These are phyloP conservation scores for Taphrina deformans DNA, from an alignment of 1,139 yeast genomes.

Conservation along the genomic window DNA sequence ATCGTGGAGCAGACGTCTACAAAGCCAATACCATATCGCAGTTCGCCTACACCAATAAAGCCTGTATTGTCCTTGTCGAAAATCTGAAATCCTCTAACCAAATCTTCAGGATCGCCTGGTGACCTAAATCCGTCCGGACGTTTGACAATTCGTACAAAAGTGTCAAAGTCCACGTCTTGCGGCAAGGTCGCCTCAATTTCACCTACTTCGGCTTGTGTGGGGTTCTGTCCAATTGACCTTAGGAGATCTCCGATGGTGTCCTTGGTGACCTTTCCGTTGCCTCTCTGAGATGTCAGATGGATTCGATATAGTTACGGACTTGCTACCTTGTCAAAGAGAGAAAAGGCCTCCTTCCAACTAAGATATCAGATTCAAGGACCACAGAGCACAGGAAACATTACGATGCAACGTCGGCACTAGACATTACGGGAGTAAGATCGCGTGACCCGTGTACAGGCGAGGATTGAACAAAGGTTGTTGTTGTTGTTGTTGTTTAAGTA, in stretches of 20 bases:
- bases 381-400: neutral
- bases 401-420: slow-evolving; percentile 27
- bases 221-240: slow-evolving; percentile 97
- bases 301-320: neutral
- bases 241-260: slow-evolving; percentile 88
- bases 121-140: slow-evolving; percentile 90
- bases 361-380: neutral
- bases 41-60: slow-evolving; percentile 93
- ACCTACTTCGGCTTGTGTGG: slow-evolving; percentile 83
- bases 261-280: slow-evolving; percentile 87
- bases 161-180: slow-evolving; percentile 62
- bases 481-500: too few relatives aligned
- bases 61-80: slow-evolving; percentile 96
- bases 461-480: too few relatives aligned
- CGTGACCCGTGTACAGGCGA: neutral
- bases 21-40: slow-evolving; percentile 60
- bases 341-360: slow-evolving; percentile 74
- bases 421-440: neutral
- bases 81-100: slow-evolving; percentile 95
- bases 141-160: slow-evolving; percentile 73
- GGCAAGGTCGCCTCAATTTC: slow-evolving; percentile 53
- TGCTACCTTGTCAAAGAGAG: slow-evolving; percentile 74
- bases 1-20: neutral
- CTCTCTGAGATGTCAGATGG: slow-evolving; percentile 51
- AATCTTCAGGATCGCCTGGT: slow-evolving; percentile 92